Percentiles rank a stretch among this genome's conserved stretches.
These are phyloP conservation scores for Rhazya stricta DNA, from an alignment of 257 asterid genomes.

Conservation along the genomic window DNA sequence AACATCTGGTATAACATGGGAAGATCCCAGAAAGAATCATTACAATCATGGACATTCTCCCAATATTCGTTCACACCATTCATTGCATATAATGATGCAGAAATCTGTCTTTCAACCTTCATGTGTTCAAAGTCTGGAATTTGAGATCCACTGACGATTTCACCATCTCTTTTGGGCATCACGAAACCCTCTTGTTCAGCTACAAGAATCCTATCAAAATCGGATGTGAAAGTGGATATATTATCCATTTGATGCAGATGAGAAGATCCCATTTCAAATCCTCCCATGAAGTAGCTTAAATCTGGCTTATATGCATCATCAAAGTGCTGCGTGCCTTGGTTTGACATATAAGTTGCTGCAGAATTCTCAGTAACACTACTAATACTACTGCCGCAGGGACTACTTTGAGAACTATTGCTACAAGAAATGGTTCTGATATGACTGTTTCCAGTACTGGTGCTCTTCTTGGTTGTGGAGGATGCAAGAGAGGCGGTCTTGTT, in stretches of 20 bases:
- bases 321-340: constrained; percentile 2
- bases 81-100: constrained; percentile 66
- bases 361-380: constrained; percentile 17
- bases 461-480: constrained; percentile 16
- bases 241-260: constrained; percentile 15
- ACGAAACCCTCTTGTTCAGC: constrained; percentile 22
- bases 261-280: constrained; percentile 26
- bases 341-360: background rate
- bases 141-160: constrained; percentile 18
- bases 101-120: constrained; percentile 66
- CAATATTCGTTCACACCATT: constrained; percentile 59
- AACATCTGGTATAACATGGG: constrained; percentile 60
- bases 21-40: constrained; percentile 63
- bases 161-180: constrained; percentile 16
- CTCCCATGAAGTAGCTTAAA: constrained; percentile 40
- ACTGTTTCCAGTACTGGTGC: constrained; percentile 14
- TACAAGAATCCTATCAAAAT: constrained; percentile 30
- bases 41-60: constrained; percentile 43
- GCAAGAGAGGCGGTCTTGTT: constrained; percentile 27
- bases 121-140: constrained; percentile 46
- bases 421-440: constrained; percentile 16
- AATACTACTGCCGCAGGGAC: constrained; percentile 18
- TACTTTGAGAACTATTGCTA: constrained; percentile 13
- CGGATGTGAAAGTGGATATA: constrained; percentile 18
- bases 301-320: constrained; percentile 59